Base-by-base conservation (phyloP, 2,329 filamentous ascomycete genomes). In the Chrysoporthe cubensis region DNA sequence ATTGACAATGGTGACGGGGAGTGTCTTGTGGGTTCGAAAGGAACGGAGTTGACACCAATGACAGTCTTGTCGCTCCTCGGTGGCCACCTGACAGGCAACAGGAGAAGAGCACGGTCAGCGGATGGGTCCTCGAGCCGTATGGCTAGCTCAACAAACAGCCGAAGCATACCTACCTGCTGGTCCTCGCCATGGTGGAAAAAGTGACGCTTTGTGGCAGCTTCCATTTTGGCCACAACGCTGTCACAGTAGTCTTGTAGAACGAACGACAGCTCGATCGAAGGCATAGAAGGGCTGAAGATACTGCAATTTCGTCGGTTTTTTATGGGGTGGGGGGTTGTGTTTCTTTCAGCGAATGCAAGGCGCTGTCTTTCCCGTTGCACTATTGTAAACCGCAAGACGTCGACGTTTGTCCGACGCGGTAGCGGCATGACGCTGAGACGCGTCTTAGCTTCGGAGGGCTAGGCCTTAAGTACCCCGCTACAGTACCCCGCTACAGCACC, bases 1-100 rank as follows among this genome's bases (percentile, higher is more conserved):
- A 74, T 95, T 95, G 63, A 89, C 79, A 1, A 94, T 83, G 0
- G 86, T 86, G 37, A 93, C 83, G 1, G 88, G 87, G 8, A 80
- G 81, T 1, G 75, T 68, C 0, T 75, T 67, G 69, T 87, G 83
- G 0, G 80, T 85, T 0, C 80, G 76, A 70, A 90, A 88, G 0
- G 79, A 76, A 7, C 85, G 83, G 44, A 90, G 80, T 74, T 90
- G 88, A 73, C 88, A 90, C 79, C 82, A 88, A 72, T 90, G 87
- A 71, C 88, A 90, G n/a, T 75, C 71, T 8, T 65, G 18, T 34
- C 66, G 64, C 43, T 69, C 64, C 3, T 40, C 44, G 13, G 37
- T 14, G 1, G 61, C 16, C 3, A 64, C 58, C 69, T 70, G n/a
- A 40, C 40, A 32, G 48, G 14, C 26, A 26, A 44, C 50, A 13